Evolutionary conservation across 2,329 filamentous ascomycete genomes (phyloP), one percentile per base, ranked within the genome.

Genomic region (Periconia digitata): DNA sequence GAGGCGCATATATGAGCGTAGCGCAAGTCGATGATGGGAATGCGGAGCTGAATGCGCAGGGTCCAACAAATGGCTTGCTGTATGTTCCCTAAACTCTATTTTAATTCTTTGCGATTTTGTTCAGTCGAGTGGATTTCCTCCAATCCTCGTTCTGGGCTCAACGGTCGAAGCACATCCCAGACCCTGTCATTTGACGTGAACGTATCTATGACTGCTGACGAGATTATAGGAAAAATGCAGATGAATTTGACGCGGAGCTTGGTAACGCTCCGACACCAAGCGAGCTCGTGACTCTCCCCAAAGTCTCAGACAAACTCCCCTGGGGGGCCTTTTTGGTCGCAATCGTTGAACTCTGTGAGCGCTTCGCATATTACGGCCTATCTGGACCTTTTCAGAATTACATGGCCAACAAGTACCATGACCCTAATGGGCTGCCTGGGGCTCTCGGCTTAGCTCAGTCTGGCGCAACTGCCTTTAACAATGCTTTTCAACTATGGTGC

Each of bases 361-460:
- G 76, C 13, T 78, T 78, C 53, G 73, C 75, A 3, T 79, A 72
- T 54, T 74, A 73, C 39, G 71, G 70, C 6, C 67, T 76, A 0
- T 74, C 73, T 8, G 76, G 75, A 5, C 73, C 75, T 8, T 76
- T 79, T 53, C 76, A 78, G 51, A 79, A 79, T 54, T 79, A 78
- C 61, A 77, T 78, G 56, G 66, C 70, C 36, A 76, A 77, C 51
- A 56, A 59, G 24, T 70, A 72, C 39, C 47, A 70, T 32, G 67
- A 71, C 38, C 55, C 64, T 12, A 72, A 74, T 44, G 74, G 74
- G 1, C 63, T 74, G 2, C 70, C 71, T 15, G 74, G 70, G 13
- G 70, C 69, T 7, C 60, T 73, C 15, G 74, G 74, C 10, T 54
- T 77, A 1, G 66, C 64, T 13, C 75, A 78, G 55, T 63, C 66